phyloP scores from a whole-genome alignment of 441 rosid genomes.

The Metrosideros polymorpha region DNA sequence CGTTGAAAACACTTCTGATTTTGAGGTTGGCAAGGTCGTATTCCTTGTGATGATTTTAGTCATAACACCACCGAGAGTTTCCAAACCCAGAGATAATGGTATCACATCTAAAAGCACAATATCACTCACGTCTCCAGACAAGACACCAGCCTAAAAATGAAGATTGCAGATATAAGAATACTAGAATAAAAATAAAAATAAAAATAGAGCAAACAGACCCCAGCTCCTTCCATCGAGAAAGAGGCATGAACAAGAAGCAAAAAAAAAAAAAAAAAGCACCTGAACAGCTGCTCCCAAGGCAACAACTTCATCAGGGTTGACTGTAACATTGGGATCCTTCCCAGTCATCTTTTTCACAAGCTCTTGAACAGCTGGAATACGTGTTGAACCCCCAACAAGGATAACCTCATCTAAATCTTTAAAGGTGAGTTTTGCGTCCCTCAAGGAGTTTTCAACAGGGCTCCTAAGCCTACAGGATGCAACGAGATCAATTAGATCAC shows the following conservation, averaged over 20 bases:
- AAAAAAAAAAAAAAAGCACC: slow-evolving; percentile 24
- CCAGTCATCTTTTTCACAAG: slow-evolving; percentile 86
- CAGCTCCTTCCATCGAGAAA: neutral
- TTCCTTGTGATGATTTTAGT: slow-evolving; percentile 85
- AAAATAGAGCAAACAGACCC: neutral
- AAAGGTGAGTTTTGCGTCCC: slow-evolving; percentile 74
- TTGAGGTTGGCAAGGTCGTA: slow-evolving; percentile 86
- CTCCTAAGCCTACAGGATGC: slow-evolving; percentile 47
- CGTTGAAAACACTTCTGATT: slow-evolving; percentile 92
- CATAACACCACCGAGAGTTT: slow-evolving; percentile 98
- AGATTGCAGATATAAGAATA: neutral
- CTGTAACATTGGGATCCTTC: slow-evolving; percentile 86
- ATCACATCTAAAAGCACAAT: slow-evolving; percentile 86
- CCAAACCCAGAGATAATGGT: slow-evolving; percentile 81
- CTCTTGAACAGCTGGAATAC: slow-evolving; percentile 87
- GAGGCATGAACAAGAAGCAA: neutral
- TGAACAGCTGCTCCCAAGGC: slow-evolving; percentile 98
- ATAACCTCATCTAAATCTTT: slow-evolving; percentile 89
- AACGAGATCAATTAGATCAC: neutral
- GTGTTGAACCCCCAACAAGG: slow-evolving; percentile 97
- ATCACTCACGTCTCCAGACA: slow-evolving; percentile 89
- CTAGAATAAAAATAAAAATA: neutral
- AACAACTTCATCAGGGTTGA: slow-evolving; percentile 93
- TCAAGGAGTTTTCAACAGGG: slow-evolving; percentile 73
- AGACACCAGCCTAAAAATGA: slow-evolving; percentile 73